These are phyloP conservation scores for Kalanchoe fedtschenkoi DNA, from an alignment of 164 flowering plant species.

Conservation along the genomic window DNA sequence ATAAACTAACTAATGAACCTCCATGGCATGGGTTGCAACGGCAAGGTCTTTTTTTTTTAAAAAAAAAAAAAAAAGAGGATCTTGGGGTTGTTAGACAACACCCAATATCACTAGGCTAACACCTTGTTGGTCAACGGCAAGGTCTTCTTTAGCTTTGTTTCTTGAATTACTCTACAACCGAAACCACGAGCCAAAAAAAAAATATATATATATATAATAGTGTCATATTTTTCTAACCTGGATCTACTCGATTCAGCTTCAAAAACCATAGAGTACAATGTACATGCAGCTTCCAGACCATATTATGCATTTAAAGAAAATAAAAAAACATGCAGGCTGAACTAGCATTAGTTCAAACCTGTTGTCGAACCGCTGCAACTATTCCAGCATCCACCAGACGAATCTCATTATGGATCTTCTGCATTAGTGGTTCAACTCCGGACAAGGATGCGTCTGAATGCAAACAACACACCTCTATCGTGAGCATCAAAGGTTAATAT, in stretches of 20 bases:
- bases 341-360: slow-evolving; percentile 33
- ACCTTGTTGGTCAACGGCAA: too few species aligned
- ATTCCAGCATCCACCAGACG: slow-evolving; percentile 86
- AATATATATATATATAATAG: neutral
- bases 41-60: too few species aligned
- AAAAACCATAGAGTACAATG: neutral
- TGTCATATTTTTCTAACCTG: neutral
- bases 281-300: neutral
- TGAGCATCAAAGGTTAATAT: neutral
- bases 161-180: slow-evolving; percentile 85
- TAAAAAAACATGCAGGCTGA: neutral
- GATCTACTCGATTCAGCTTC: neutral
- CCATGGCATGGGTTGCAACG: slow-evolving; percentile 86
- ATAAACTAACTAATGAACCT: slow-evolving; percentile 30
- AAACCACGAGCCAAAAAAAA: slow-evolving; percentile 9
- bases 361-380: slow-evolving; percentile 90
- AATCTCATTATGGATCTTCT: slow-evolving; percentile 85
- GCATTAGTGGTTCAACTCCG: slow-evolving; percentile 99
- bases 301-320: too few species aligned
- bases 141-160: slow-evolving; percentile 93
- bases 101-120: too few species aligned
- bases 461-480: neutral
- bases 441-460: slow-evolving; percentile 81
- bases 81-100: too few species aligned
- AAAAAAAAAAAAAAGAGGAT: too few species aligned